phyloP scores from a whole-genome alignment of 169 alveolate species.

The Cyclospora cayetanensis region DNA sequence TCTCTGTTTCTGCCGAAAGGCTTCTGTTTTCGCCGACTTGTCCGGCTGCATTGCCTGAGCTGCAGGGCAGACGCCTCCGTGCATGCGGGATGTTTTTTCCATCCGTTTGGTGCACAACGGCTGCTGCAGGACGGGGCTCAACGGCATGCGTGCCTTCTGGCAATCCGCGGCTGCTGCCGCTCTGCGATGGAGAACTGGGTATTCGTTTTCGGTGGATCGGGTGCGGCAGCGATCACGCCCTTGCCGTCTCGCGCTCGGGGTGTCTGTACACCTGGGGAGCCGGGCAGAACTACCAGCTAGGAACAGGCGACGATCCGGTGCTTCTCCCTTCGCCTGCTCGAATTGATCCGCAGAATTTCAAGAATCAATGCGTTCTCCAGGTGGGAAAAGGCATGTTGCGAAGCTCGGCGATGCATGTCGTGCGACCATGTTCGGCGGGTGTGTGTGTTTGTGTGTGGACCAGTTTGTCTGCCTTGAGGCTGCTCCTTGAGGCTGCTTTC shows the following conservation, averaged over 20 bases:
- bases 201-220: slow-evolving; percentile 37
- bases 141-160: neutral
- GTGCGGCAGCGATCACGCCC: slow-evolving; percentile 70
- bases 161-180: neutral
- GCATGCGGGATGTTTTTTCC: neutral
- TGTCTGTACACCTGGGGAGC: slow-evolving; percentile 72
- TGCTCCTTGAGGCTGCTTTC: neutral
- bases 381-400: neutral
- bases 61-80: neutral
- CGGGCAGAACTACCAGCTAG: slow-evolving; percentile 68
- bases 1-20: no score
- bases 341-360: slow-evolving; percentile 24
- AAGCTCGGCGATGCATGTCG: no score
- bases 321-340: slow-evolving; percentile 18
- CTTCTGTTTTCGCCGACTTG: no score
- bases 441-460: no score
- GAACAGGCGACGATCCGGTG: slow-evolving; percentile 13
- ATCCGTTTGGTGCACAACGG: neutral
- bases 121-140: slow-evolving; percentile 1
- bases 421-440: no score
- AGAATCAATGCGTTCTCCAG: neutral
- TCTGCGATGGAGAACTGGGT: neutral
- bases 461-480: neutral
- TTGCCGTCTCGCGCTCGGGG: slow-evolving; percentile 46
- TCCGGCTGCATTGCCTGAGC: neutral